Evolutionary conservation across 1,139 yeast species (phyloP).

Genomic region (Saccharomyces hybrid): DNA sequence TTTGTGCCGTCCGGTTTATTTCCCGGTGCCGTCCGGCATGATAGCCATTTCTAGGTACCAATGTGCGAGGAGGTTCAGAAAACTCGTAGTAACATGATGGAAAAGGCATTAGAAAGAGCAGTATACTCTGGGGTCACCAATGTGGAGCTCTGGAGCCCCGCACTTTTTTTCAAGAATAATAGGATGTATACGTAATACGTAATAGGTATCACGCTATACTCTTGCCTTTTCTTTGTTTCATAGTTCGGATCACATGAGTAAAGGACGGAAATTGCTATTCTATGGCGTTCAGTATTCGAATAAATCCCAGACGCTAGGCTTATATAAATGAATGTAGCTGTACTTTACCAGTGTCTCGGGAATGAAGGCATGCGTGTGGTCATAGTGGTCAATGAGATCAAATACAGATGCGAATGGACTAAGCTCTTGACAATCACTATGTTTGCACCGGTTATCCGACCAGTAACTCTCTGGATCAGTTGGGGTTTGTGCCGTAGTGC

Average conservation of each 20-base stretch:
- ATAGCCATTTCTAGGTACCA: neutral
- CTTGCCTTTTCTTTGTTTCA: neutral
- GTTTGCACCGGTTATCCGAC: constrained; percentile 16
- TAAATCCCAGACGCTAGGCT: constrained; percentile 1
- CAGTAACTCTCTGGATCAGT: constrained; percentile 7
- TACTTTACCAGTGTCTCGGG: constrained; percentile 21
- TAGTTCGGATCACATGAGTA: neutral
- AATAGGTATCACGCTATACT: neutral
- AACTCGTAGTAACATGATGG: neutral
- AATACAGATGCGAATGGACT: constrained; percentile 12
- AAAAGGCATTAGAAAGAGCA: neutral
- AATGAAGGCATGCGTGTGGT: constrained; percentile 19
- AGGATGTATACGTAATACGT: neutral
- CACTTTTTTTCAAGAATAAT: neutral
- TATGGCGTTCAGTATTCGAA: neutral
- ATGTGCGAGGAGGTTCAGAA: neutral
- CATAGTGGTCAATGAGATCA: constrained; percentile 23
- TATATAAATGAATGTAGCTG: constrained; percentile 10
- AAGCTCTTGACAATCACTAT: constrained; percentile 7
- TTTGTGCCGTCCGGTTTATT: neutral
- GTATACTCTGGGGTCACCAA: neutral
- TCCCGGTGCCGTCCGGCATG: neutral
- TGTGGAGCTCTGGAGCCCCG: neutral
- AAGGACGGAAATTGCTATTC: neutral
- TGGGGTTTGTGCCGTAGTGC: neutral